These are phyloP conservation scores for Capsicum chinense DNA, from an alignment of 257 asterid genomes.

Conservation along the genomic window DNA sequence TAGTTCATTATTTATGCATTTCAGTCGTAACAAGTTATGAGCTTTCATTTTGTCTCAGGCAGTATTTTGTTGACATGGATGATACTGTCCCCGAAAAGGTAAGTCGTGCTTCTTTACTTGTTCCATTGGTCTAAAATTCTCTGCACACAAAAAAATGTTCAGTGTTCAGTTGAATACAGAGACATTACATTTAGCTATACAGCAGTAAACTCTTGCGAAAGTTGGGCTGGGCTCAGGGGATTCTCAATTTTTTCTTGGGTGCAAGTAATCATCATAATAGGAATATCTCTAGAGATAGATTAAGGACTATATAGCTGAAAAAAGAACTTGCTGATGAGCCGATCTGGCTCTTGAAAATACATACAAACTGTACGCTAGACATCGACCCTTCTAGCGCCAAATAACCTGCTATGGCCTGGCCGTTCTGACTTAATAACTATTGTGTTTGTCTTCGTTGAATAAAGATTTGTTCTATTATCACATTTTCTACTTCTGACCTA, in stretches of 20 bases:
- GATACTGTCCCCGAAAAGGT: constrained; percentile 63
- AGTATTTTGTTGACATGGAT: constrained; percentile 55
- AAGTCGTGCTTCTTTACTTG: constrained; percentile 27
- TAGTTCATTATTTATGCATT: constrained; percentile 8
- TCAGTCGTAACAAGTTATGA: constrained; percentile 17
- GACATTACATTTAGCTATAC: neutral
- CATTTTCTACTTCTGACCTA: no score
- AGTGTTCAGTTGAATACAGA: neutral
- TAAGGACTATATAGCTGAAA: constrained; percentile 13
- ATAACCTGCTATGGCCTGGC: no score
- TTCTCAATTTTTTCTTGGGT: neutral
- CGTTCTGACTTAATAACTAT: no score
- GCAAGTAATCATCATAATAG: neutral
- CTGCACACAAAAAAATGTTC: neutral
- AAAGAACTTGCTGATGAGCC: neutral
- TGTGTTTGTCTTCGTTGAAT: no score
- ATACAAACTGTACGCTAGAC: neutral
- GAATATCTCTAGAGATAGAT: neutral
- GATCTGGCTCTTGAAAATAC: neutral
- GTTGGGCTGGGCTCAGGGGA: neutral
- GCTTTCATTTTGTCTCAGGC: constrained; percentile 44
- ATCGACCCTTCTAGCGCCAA: no score
- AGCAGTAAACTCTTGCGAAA: neutral
- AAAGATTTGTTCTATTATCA: no score
- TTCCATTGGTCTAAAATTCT: constrained; percentile 26